phyloP scores from a whole-genome alignment of 2,329 filamentous ascomycete genomes.

The Colletotrichum trifolii region DNA sequence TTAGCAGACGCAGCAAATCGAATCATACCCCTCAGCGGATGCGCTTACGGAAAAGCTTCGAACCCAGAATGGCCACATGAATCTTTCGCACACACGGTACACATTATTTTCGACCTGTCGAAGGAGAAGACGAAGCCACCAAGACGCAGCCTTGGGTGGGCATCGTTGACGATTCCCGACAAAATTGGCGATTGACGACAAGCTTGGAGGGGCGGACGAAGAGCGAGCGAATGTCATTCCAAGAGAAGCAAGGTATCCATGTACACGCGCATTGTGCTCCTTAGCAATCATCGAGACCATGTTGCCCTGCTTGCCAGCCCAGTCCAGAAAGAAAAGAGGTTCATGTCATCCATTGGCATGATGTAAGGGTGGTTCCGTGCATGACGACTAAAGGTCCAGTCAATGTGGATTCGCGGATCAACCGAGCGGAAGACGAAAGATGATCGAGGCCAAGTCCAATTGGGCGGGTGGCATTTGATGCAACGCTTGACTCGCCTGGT shows the following conservation, averaged over 20 bases:
- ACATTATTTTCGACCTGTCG: neutral
- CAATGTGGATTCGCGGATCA: slow-evolving; percentile 2
- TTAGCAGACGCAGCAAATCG: neutral
- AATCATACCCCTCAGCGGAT: no score
- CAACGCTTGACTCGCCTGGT: no score
- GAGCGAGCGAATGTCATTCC: neutral
- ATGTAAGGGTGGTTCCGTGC: slow-evolving; percentile 7
- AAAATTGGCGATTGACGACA: neutral
- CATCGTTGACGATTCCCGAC: neutral
- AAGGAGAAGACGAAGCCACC: neutral
- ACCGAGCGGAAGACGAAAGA: slow-evolving; percentile 2
- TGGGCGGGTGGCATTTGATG: no score
- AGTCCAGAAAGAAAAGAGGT: neutral
- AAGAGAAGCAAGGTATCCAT: neutral
- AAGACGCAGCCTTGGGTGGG: neutral
- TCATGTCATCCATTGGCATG: slow-evolving; percentile 13
- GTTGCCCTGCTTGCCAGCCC: neutral
- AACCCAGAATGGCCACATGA: no score
- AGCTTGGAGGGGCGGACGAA: neutral
- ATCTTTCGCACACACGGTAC: no score
- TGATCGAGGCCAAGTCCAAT: neutral
- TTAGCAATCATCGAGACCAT: no score
- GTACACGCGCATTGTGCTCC: neutral
- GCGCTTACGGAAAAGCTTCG: no score
- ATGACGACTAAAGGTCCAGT: slow-evolving; percentile 13